phyloP scores from a whole-genome alignment of 2,329 filamentous ascomycete genomes.

The Phialemonium atrogriseum region DNA sequence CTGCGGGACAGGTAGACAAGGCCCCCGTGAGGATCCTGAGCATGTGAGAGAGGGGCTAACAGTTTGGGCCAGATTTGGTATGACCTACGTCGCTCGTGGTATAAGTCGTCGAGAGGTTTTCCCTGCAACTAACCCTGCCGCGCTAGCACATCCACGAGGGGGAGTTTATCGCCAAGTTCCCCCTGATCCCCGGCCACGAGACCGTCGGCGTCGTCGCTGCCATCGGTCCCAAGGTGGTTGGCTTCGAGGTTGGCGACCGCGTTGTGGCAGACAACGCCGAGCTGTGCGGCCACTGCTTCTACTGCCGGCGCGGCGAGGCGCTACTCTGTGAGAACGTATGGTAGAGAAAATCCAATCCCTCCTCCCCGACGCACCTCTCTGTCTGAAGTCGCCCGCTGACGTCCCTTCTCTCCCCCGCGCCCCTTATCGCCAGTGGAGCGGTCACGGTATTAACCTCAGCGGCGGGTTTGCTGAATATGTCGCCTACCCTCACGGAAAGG shows the following conservation, averaged over 20 bases:
- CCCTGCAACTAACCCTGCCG: too few species aligned
- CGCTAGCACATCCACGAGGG: slow-evolving; percentile 54
- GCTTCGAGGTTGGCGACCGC: slow-evolving; percentile 53
- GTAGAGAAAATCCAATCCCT: too few species aligned
- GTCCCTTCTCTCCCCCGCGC: too few species aligned
- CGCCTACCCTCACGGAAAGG: slow-evolving; percentile 41
- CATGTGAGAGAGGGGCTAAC: too few species aligned
- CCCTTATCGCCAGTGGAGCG: slow-evolving; percentile 38
- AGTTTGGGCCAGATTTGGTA: too few species aligned
- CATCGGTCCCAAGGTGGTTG: slow-evolving; percentile 47
- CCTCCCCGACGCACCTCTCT: too few species aligned
- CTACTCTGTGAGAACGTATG: slow-evolving; percentile 62
- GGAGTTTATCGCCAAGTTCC: slow-evolving; percentile 57
- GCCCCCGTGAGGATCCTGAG: too few species aligned
- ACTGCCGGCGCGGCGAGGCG: slow-evolving; percentile 60
- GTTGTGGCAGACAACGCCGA: slow-evolving; percentile 58
- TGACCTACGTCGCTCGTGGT: too few species aligned
- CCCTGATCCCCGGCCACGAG: slow-evolving; percentile 60
- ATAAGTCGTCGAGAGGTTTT: too few species aligned
- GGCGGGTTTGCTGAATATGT: slow-evolving; percentile 67
- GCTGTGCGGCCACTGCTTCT: slow-evolving; percentile 65
- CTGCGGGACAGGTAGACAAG: slow-evolving; percentile 49
- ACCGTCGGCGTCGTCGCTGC: slow-evolving; percentile 58
- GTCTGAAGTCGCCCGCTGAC: too few species aligned
- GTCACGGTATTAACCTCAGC: slow-evolving; percentile 58